A percentile compares a stretch with the other conserved stretches of the same genome.
Conservation (phyloP, 371 early-diverging fungal genomes). For the Mucor sp. region DNA sequence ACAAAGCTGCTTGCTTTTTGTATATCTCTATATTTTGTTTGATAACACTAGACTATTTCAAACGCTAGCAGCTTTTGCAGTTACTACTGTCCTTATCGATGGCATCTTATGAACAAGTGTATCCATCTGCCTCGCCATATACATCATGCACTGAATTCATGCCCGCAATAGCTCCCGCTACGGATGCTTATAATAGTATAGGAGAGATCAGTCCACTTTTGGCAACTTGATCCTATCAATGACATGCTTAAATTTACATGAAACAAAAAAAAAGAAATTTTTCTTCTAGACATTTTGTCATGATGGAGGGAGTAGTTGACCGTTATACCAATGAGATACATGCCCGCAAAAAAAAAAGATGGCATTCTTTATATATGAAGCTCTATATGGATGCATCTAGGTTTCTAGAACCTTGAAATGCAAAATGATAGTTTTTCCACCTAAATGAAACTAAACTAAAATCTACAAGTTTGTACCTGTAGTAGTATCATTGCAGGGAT, state of each 20-base stretch:
- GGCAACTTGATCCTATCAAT: background rate
- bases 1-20: background rate
- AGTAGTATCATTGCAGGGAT: background rate
- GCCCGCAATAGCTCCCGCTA: background rate
- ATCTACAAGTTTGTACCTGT: background rate
- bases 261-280: background rate
- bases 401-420: background rate
- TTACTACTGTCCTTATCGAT: background rate
- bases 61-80: background rate
- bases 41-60: constrained; percentile 2
- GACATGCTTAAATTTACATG: background rate
- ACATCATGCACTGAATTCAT: background rate
- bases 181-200: background rate
- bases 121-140: too few relatives aligned
- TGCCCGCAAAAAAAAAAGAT: background rate
- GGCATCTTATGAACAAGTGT: background rate
- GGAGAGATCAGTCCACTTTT: background rate
- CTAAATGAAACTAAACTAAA: background rate
- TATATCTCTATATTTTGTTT: background rate
- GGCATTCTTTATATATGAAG: background rate
- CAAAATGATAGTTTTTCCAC: background rate
- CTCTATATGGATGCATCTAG: background rate
- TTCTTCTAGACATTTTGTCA: background rate
- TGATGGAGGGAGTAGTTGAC: background rate
- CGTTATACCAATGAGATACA: background rate